Evolutionary conservation across 805 yeast genomes (phyloP), one percentile per base, ranked within the genome.

Genomic region (Blastobotrys mokoenaii): DNA sequence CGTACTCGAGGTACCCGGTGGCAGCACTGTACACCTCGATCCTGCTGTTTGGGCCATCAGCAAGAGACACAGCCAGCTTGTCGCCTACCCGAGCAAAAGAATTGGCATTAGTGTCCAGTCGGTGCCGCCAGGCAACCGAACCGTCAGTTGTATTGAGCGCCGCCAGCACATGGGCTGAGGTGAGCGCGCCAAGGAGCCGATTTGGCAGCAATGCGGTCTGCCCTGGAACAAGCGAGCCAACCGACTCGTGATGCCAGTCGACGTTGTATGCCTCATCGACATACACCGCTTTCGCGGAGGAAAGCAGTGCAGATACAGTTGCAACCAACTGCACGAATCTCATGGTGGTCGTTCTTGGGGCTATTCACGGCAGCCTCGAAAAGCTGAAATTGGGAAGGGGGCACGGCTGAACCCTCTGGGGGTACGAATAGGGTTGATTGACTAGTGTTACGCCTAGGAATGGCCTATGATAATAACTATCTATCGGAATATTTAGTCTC

Each of bases 211-310:
- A 7, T 14, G 16, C 18, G 30, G 17, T 17, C 17, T 14, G 27
- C 3, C 29, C 41, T 16, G 44, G 38, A 3, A 40, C 49, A 1
- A 58, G 51, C 4, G 31, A 12, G 29, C 69, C 69, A 5, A 63
- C 31, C 2, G 49, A 46, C 4, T 48, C 47, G 6, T 40, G 20
- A 11, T 52, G 59, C 66, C 67, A 63, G 50, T 65, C 69, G 9
- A 59, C 54, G 2, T 37, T 36, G 39, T 48, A 58, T 3, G 63
- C 67, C 37, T 63, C 67, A 38, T 64, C 68, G 3, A 52, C 48
- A 44, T 51, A 65, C 20, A 64, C 65, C 2, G 66, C 66, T 10
- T 16, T 31, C 15, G 43, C 43, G 18, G 31, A 7, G 14, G 22
- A 36, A 22, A 22, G 27, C 27, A 22, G 8, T 22, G 27, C 27